Evolutionary conservation across 116 monocot species (phyloP).

Genomic region (Zostera marina): DNA sequence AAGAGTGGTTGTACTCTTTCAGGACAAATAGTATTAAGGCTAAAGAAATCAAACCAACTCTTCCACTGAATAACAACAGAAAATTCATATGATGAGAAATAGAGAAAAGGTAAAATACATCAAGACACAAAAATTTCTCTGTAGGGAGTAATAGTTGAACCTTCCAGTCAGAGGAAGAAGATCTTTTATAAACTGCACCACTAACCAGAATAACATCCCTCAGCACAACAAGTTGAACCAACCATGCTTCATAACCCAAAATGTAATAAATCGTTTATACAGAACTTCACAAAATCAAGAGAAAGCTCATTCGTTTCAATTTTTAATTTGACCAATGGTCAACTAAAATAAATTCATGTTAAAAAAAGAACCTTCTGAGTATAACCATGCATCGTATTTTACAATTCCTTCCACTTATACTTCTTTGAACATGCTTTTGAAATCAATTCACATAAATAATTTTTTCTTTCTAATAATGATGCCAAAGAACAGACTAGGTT

Average conservation of each 20-base stretch:
- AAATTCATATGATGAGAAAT: not conserved
- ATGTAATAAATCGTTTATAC: slow-evolving; percentile 2
- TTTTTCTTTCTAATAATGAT: too few species aligned
- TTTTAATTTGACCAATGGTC: too few species aligned
- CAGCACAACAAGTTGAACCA: slow-evolving; percentile 57
- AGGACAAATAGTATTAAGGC: slow-evolving; percentile 41
- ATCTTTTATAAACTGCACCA: slow-evolving; percentile 73
- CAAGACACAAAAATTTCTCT: not conserved
- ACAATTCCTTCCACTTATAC: too few species aligned
- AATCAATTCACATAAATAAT: too few species aligned
- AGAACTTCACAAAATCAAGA: slow-evolving; percentile 1
- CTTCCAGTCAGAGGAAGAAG: slow-evolving; percentile 70
- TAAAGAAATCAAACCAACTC: slow-evolving; percentile 65
- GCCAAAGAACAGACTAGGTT: too few species aligned
- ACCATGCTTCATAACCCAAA: slow-evolving; percentile 35
- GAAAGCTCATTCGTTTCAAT: not conserved
- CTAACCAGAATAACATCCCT: slow-evolving; percentile 67
- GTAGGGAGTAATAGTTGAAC: slow-evolving; percentile 9
- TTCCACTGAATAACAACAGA: slow-evolving; percentile 38
- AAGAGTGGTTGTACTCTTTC: slow-evolving; percentile 81
- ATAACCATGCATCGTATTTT: too few species aligned
- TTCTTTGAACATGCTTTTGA: too few species aligned
- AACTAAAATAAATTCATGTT: too few species aligned
- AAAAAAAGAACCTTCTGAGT: too few species aligned
- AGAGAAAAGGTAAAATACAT: not conserved